Evolutionary conservation across 805 yeast species (phyloP), one percentile per base, ranked within the genome.

Genomic region (Ogataea angusta): DNA sequence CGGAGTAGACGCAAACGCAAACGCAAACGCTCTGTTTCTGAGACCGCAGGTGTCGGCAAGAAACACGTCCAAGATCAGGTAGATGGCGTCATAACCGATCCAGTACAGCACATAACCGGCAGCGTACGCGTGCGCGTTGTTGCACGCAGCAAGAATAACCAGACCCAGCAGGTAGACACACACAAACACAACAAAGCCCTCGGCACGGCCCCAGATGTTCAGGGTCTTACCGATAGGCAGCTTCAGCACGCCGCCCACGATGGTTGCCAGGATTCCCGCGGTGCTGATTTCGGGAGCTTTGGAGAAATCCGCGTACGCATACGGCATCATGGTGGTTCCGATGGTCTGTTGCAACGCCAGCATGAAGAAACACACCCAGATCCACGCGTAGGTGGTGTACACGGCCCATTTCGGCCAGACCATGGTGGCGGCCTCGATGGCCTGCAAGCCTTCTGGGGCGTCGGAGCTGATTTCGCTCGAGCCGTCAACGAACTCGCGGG

Each of bases 341-440:
- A 60, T 50, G 10, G 59, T 31, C 21, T 52, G 47, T 32, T 60
- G 67, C 15, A 62, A 38, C n/a, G 66, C 62, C 27, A 60, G 48
- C 56, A 62, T 52, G 50, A 62, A 64, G 49, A 48, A 63, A 30
- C 59, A 53, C 18, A 62, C 52, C 67, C 67, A 63, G 41, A 63
- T 62, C 47, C 46, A 45, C 12, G 56, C 58, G 40, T 60, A 63
- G 13, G 57, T 55, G 5, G 34, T 12, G 27, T 56, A 56, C 31
- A 63, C 48, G 5, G 57, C 51, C 23, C 42, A 47, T 34, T 45
- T 55, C 21, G 54, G 30, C 69, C 68, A 64, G 13, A 61, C 66
- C 26, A 47, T 29, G n/a, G 60, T 48, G 15, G 51, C 53, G 6
- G 61, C 67, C 46, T 64, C 66, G 7, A 50, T 50, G 29, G 58